Evolutionary conservation across 2,329 filamentous ascomycete species (phyloP).

Genomic region (Cercospora zeae-maydis): DNA sequence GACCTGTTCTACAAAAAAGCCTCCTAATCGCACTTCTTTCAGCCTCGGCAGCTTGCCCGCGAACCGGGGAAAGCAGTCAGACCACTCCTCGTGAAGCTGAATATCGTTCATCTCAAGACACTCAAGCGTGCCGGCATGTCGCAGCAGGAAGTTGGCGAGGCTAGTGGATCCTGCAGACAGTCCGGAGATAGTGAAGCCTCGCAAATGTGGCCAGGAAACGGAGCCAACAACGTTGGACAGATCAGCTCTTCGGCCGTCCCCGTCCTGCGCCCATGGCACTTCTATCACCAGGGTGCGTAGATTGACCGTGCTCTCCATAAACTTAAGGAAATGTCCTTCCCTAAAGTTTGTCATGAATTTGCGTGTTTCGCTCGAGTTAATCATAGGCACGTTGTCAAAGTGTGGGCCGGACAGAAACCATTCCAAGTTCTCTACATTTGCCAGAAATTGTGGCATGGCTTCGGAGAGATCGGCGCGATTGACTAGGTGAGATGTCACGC

Average conservation of each 20-base stretch:
- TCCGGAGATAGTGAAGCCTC: neutral
- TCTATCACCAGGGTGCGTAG: neutral
- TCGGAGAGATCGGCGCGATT: neutral
- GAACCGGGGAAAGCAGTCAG: neutral
- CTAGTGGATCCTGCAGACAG: neutral
- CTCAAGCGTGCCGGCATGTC: neutral
- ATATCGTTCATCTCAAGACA: neutral
- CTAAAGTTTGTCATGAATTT: neutral
- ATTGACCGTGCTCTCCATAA: neutral
- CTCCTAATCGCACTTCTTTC: neutral
- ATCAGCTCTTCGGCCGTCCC: neutral
- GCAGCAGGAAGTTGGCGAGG: neutral
- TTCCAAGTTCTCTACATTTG: neutral
- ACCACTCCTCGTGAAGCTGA: neutral
- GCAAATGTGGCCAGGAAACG: neutral
- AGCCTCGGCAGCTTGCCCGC: neutral
- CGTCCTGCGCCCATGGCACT: neutral
- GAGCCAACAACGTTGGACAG: neutral
- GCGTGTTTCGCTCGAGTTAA: neutral
- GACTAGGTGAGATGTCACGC: neutral
- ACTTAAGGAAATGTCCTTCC: neutral
- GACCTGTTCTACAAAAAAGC: neutral
- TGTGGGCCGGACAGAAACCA: neutral
- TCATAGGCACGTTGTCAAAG: neutral
- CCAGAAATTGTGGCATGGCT: neutral